phyloP scores from a whole-genome alignment of 1,284 basidiomycete genomes.

The Malassezia caprae region DNA sequence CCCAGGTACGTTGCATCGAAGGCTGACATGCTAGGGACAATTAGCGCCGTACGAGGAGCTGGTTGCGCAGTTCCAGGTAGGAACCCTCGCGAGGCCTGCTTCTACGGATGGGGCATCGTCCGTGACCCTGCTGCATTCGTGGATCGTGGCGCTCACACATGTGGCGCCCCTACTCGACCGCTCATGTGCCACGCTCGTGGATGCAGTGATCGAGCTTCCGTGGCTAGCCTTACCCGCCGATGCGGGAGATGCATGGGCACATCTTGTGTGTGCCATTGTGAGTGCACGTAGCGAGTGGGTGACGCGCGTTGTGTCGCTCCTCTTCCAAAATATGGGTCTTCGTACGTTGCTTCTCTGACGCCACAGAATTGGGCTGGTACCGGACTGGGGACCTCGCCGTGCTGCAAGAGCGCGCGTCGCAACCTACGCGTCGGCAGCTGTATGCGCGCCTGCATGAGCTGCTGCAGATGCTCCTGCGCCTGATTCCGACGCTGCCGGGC shows the following conservation, averaged over 20 bases:
- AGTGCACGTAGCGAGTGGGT: slow-evolving; percentile 89
- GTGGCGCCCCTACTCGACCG: slow-evolving; percentile 61
- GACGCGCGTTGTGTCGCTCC: slow-evolving; percentile 56
- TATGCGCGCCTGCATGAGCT: slow-evolving; percentile 81
- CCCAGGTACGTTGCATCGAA: slow-evolving; percentile 53
- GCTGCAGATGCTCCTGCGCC: slow-evolving; percentile 68
- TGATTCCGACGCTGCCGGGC: slow-evolving; percentile 56
- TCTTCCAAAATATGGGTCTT: slow-evolving; percentile 11
- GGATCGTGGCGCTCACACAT: slow-evolving; percentile 53
- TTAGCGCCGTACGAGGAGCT: slow-evolving; percentile 52
- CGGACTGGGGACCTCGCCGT: slow-evolving; percentile 15
- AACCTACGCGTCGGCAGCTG: slow-evolving; percentile 61
- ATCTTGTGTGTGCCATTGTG: slow-evolving; percentile 78
- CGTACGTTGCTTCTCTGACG: slow-evolving; percentile 1
- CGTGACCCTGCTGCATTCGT: slow-evolving; percentile 38
- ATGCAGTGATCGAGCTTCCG: slow-evolving; percentile 75
- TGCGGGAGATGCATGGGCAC: slow-evolving; percentile 52
- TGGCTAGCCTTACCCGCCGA: slow-evolving; percentile 76
- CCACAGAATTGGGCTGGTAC: slow-evolving; percentile 17
- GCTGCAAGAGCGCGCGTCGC: neutral
- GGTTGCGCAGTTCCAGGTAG: slow-evolving; percentile 51
- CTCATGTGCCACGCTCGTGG: slow-evolving; percentile 69
- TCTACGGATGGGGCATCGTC: slow-evolving; percentile 10
- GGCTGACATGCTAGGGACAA: slow-evolving; percentile 19
- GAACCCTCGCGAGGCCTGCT: slow-evolving; percentile 11